These are phyloP conservation scores for Colletotrichum euphorbiae DNA, from an alignment of 2,329 filamentous ascomycete genomes.

Conservation along the genomic window DNA sequence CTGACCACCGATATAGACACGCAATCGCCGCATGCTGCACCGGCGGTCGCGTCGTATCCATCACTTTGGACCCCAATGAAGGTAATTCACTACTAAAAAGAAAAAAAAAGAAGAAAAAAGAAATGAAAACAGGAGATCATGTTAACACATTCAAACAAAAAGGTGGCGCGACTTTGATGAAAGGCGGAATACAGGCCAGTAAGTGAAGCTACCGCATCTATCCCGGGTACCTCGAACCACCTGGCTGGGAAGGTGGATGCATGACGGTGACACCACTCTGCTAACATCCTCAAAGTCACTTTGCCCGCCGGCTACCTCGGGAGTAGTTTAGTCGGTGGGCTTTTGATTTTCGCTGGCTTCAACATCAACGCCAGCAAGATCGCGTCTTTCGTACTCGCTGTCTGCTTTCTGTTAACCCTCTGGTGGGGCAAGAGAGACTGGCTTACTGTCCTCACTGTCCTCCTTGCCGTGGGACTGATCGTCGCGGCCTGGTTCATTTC, in stretches of 20 bases:
- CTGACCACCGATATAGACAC: constrained; percentile 57
- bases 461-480: constrained; percentile 76
- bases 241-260: no score
- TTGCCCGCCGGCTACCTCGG: constrained; percentile 79
- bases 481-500: constrained; percentile 84
- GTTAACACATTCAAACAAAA: neutral
- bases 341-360: constrained; percentile 84
- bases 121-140: neutral
- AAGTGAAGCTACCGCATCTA: constrained; percentile 50
- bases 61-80: constrained; percentile 81
- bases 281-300: constrained; percentile 64
- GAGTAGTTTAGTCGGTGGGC: constrained; percentile 72
- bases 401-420: constrained; percentile 81
- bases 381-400: constrained; percentile 78
- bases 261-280: neutral
- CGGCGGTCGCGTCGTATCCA: constrained; percentile 79
- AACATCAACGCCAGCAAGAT: constrained; percentile 84
- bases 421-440: constrained; percentile 87
- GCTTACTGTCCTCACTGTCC: constrained; percentile 78
- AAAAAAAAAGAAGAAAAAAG: neutral
- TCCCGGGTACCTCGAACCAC: no score
- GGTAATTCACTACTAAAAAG: no score
- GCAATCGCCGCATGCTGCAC: constrained; percentile 79
- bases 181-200: constrained; percentile 58
- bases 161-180: constrained; percentile 80